Percentiles rank a stretch among this genome's conserved stretches.
Conservation (phyloP, 495 filamentous ascomycete genomes). For the Trichoderma erinaceum region DNA sequence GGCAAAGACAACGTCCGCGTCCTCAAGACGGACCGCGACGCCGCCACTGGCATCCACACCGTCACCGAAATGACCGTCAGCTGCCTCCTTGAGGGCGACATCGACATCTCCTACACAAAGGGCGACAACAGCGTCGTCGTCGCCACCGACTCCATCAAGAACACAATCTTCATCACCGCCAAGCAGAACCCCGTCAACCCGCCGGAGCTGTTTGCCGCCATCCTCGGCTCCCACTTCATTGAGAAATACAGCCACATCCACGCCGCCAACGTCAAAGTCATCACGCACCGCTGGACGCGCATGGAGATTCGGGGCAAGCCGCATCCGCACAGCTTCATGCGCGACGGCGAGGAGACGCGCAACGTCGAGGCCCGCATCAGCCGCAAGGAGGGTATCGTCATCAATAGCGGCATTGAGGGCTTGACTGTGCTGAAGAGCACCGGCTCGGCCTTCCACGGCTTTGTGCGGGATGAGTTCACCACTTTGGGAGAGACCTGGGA, state of each 20-base stretch:
- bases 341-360: slow-evolving; percentile 83
- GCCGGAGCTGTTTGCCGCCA: slow-evolving; percentile 84
- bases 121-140: slow-evolving; percentile 95
- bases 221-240: slow-evolving; percentile 81
- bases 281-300: slow-evolving; percentile 87
- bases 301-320: slow-evolving; percentile 80
- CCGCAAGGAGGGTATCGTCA: slow-evolving; percentile 54
- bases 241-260: slow-evolving; percentile 82
- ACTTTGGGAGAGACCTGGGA: slow-evolving; percentile 87
- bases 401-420: slow-evolving; percentile 64
- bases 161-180: slow-evolving; percentile 89
- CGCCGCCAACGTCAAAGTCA: slow-evolving; percentile 69
- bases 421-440: slow-evolving; percentile 93
- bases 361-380: slow-evolving; percentile 58
- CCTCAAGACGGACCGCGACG: slow-evolving; percentile 82
- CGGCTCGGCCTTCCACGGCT: slow-evolving; percentile 93
- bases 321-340: slow-evolving; percentile 94
- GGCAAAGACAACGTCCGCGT: slow-evolving; percentile 98
- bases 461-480: slow-evolving; percentile 87
- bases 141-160: slow-evolving; percentile 96
- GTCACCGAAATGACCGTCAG: slow-evolving; percentile 95
- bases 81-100: slow-evolving; percentile 81
- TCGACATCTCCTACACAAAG: slow-evolving; percentile 81
- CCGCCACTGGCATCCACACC: slow-evolving; percentile 66
- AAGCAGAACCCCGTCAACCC: slow-evolving; percentile 91